Conservation (phyloP, 1,284 basidiomycete species). For the Erythrobasidium hasegawianum region DNA sequence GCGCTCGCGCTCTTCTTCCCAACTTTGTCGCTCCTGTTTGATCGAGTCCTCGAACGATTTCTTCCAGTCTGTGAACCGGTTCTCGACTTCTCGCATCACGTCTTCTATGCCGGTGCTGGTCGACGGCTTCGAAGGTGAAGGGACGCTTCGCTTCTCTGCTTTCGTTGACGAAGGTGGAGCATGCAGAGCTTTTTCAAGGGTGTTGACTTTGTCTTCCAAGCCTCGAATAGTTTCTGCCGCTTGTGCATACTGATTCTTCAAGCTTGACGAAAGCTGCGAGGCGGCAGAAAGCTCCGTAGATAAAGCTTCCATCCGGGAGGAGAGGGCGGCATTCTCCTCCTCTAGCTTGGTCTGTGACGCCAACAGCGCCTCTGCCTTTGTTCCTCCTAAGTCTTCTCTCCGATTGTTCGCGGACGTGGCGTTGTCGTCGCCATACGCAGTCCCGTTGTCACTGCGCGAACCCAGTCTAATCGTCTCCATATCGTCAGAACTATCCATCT, state of each 20-base stretch:
- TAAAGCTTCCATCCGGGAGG: slow-evolving; percentile 66
- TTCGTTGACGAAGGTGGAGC: slow-evolving; percentile 51
- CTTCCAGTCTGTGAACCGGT: slow-evolving; percentile 48
- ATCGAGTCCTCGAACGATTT: slow-evolving; percentile 48
- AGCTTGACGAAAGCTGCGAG: slow-evolving; percentile 64
- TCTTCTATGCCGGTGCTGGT: slow-evolving; percentile 64
- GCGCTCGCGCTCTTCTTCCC: slow-evolving; percentile 74
- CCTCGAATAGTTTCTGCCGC: slow-evolving; percentile 73
- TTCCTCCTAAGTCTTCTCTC: background rate
- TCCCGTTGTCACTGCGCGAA: slow-evolving; percentile 10
- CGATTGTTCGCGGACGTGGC: background rate
- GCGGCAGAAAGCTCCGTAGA: slow-evolving; percentile 73
- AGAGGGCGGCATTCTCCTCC: slow-evolving; percentile 61
- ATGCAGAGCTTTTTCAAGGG: slow-evolving; percentile 53
- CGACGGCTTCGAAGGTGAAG: no score
- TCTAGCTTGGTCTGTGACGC: slow-evolving; percentile 37
- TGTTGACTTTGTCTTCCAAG: slow-evolving; percentile 60
- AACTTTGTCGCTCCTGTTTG: slow-evolving; percentile 66
- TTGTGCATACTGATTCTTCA: slow-evolving; percentile 72
- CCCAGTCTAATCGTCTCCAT: slow-evolving; percentile 46
- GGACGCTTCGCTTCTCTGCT: no score
- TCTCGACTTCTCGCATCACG: slow-evolving; percentile 25
- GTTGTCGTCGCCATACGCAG: slow-evolving; percentile 10
- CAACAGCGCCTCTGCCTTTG: background rate
- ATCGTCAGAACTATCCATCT: slow-evolving; percentile 52